Conservation (phyloP, 257 asterid species). For the Hygrophila difformis region DNA sequence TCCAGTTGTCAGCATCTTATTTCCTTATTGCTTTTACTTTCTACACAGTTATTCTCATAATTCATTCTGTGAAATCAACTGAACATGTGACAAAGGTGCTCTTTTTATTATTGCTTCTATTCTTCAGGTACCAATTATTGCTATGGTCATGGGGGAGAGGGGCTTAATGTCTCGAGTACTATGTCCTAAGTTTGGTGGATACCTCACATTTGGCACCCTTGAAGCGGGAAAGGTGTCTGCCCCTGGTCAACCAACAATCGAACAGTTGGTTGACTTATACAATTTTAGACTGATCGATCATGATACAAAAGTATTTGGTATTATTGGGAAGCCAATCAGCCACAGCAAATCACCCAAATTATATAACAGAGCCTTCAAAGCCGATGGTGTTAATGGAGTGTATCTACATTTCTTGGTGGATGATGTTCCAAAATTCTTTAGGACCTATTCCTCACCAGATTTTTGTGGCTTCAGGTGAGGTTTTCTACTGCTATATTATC, state of each 20-base stretch:
- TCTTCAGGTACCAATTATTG: conserved; percentile 81
- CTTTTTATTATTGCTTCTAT: background rate
- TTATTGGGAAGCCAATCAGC: conserved; percentile 89
- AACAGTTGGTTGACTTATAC: conserved; percentile 67
- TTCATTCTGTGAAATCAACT: conserved; percentile 5
- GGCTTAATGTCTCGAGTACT: conserved; percentile 85
- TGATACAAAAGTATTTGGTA: conserved; percentile 81
- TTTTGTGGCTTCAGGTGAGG: conserved; percentile 89
- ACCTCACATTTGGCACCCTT: conserved; percentile 87
- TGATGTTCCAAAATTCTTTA: conserved; percentile 50
- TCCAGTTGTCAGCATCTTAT: background rate
- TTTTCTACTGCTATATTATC: conserved; percentile 13
- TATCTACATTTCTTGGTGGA: conserved; percentile 79
- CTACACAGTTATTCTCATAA: background rate
- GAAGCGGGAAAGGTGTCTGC: conserved; percentile 87
- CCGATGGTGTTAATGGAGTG: conserved; percentile 67
- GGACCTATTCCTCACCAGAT: conserved; percentile 70
- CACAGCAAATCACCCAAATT: conserved; percentile 95
- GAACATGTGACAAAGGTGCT: background rate
- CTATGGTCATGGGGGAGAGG: conserved; percentile 98
- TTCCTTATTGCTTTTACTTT: conserved; percentile 3
- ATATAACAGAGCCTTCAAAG: conserved; percentile 72
- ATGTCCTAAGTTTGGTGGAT: conserved; percentile 94
- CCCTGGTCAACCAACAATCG: conserved; percentile 94
- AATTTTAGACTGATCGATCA: conserved; percentile 69